A percentile compares a stretch with the other conserved stretches of the same genome.
Conservation (phyloP, 805 yeast species). For the Schizosaccharomyces cryophilus region DNA sequence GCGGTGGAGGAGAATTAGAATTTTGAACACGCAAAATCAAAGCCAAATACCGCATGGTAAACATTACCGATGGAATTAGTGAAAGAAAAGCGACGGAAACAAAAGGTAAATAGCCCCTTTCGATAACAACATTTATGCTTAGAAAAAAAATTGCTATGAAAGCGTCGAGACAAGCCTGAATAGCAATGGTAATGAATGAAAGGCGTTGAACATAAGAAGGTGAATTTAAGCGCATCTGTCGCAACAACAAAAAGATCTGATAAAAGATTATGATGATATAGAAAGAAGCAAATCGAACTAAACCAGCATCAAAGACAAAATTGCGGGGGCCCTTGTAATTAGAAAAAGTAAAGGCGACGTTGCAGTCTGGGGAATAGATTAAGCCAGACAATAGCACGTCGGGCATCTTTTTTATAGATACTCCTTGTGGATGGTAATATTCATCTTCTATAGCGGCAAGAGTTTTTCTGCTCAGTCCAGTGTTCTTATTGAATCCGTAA, state of each 20-base stretch:
- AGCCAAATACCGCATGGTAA: constrained; percentile 25
- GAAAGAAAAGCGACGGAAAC: constrained; percentile 46
- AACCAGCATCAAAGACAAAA: neutral
- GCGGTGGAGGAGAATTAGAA: constrained; percentile 5
- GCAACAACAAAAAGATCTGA: constrained; percentile 33
- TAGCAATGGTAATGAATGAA: constrained; percentile 41
- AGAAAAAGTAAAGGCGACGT: neutral
- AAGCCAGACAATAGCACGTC: neutral
- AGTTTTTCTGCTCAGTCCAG: neutral
- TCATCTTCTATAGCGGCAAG: neutral
- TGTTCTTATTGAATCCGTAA: neutral
- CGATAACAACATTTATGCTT: constrained; percentile 29
- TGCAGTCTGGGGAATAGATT: neutral
- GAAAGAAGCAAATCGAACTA: constrained; percentile 15
- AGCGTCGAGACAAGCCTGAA: constrained; percentile 46
- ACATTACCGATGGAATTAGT: constrained; percentile 43
- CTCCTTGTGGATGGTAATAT: neutral
- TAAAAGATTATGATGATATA: constrained; percentile 23
- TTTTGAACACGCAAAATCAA: constrained; percentile 11
- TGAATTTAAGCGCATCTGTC: constrained; percentile 45
- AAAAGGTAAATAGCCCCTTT: constrained; percentile 37
- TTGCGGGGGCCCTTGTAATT: neutral
- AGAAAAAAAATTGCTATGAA: constrained; percentile 37
- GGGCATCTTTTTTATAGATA: neutral
- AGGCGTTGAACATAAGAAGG: constrained; percentile 60